Evolutionary conservation across 2,329 filamentous ascomycete species (phyloP).

Genomic region (Paramyrothecium roridum): DNA sequence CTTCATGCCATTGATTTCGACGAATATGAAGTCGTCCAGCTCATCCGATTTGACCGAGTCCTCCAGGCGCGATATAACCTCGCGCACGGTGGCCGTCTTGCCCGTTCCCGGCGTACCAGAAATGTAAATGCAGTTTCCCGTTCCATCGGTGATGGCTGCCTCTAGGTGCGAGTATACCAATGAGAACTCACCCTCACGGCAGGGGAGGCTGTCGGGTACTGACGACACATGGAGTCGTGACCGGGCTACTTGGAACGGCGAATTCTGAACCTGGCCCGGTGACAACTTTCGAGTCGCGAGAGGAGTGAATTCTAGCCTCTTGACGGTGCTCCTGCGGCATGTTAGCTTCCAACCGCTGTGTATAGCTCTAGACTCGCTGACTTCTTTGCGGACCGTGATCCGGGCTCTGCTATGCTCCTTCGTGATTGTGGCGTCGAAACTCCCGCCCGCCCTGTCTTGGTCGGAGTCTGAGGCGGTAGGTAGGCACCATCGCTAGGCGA

Average conservation of each 20-base stretch:
- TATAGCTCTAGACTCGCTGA: background rate
- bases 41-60: constrained; percentile 85
- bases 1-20: constrained; percentile 99
- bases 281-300: constrained; percentile 85
- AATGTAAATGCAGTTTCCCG: constrained; percentile 96
- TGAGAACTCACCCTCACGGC: constrained; percentile 86
- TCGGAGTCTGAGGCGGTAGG: constrained; percentile 32
- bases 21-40: constrained; percentile 96
- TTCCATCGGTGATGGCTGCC: constrained; percentile 88
- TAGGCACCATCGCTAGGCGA: constrained; percentile 28
- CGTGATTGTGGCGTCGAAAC: constrained; percentile 27
- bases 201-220: constrained; percentile 84
- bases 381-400: constrained; percentile 27
- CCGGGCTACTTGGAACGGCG: constrained; percentile 88
- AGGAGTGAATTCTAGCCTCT: constrained; percentile 90
- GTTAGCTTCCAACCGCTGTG: constrained; percentile 21
- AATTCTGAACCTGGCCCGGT: constrained; percentile 69
- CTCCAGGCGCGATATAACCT: constrained; percentile 87
- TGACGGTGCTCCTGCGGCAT: constrained; percentile 47
- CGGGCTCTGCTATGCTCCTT: constrained; percentile 23
- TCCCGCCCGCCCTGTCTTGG: constrained; percentile 25
- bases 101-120: constrained; percentile 97
- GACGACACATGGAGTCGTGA: constrained; percentile 90
- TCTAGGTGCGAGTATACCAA: constrained; percentile 92
- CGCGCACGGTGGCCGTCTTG: constrained; percentile 94